Conservation (phyloP, 2,329 filamentous ascomycete species). For the Hypoxylon sp. region DNA sequence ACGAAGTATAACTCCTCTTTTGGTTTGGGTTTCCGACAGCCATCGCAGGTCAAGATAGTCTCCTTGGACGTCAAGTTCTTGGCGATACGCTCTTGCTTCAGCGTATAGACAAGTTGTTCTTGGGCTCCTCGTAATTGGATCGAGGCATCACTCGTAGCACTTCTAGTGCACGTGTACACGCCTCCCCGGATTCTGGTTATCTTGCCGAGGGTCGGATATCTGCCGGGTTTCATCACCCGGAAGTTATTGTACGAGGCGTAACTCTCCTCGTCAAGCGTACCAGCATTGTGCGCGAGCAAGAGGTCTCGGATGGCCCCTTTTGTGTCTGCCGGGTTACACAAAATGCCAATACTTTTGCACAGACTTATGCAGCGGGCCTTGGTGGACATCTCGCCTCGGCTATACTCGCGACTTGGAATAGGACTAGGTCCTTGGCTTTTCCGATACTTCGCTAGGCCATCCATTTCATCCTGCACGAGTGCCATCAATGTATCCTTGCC, state of each 20-base stretch:
- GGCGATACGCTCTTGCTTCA: conserved; percentile 36
- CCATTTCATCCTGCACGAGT: not conserved
- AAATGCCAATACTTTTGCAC: conserved; percentile 6
- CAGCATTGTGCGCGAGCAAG: not conserved
- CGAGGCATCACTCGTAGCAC: conserved; percentile 40
- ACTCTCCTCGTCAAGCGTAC: not conserved
- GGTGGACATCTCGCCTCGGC: not conserved
- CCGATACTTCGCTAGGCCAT: not conserved
- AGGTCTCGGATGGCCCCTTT: not conserved
- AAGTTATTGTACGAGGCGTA: conserved; percentile 10
- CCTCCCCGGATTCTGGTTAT: conserved; percentile 32
- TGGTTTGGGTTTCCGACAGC: conserved; percentile 22
- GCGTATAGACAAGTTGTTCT: conserved; percentile 31
- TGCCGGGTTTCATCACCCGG: not conserved
- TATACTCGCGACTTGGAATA: not conserved
- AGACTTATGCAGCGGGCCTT: not conserved
- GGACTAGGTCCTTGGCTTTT: not conserved
- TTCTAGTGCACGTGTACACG: conserved; percentile 42
- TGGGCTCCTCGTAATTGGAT: conserved; percentile 35
- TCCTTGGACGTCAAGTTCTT: conserved; percentile 8
- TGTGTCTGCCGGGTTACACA: not conserved
- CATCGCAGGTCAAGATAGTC: conserved; percentile 19
- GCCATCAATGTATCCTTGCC: not conserved
- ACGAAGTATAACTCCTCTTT: conserved; percentile 40
- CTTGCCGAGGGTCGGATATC: conserved; percentile 4